phyloP scores from a whole-genome alignment of 83 land plant genomes.

The Picea abies region DNA sequence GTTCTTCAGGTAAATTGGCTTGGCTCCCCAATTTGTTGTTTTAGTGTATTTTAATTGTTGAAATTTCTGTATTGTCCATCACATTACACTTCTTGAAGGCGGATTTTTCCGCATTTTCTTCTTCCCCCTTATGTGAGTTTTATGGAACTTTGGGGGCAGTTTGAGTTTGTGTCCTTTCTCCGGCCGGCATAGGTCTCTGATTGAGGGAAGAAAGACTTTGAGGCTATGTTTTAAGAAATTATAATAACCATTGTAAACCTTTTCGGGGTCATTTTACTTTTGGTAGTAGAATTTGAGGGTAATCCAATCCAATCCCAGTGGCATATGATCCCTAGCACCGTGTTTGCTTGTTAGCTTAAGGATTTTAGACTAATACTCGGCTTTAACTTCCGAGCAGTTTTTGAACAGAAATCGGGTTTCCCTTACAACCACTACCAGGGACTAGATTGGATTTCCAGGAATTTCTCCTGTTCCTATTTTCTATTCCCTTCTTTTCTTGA shows the following conservation, averaged over 20 bases:
- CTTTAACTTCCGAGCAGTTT: too few species aligned
- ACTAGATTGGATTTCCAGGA: background rate
- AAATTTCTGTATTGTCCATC: background rate
- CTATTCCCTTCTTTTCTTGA: background rate
- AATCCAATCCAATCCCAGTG: background rate
- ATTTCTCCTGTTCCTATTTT: background rate
- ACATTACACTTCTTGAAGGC: too few species aligned
- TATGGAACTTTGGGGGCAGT: background rate
- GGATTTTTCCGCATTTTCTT: background rate
- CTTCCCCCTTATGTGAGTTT: background rate
- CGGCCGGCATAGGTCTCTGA: background rate
- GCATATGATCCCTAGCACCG: background rate
- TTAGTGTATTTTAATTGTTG: background rate
- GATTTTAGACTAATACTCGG: too few species aligned
- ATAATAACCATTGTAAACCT: background rate
- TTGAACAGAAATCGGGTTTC: background rate
- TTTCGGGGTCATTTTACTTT: too few species aligned
- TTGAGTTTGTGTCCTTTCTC: background rate
- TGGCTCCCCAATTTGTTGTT: slow-evolving; percentile 1
- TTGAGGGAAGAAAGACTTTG: background rate
- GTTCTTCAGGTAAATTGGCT: slow-evolving; percentile 73
- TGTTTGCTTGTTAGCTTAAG: background rate
- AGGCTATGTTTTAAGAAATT: background rate
- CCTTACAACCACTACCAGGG: background rate
- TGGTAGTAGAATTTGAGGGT: too few species aligned